A percentile compares a stretch with the other conserved stretches of the same genome.
phyloP scores from a whole-genome alignment of 108 stramenopile genomes.

The Nannochloropsis salina region DNA sequence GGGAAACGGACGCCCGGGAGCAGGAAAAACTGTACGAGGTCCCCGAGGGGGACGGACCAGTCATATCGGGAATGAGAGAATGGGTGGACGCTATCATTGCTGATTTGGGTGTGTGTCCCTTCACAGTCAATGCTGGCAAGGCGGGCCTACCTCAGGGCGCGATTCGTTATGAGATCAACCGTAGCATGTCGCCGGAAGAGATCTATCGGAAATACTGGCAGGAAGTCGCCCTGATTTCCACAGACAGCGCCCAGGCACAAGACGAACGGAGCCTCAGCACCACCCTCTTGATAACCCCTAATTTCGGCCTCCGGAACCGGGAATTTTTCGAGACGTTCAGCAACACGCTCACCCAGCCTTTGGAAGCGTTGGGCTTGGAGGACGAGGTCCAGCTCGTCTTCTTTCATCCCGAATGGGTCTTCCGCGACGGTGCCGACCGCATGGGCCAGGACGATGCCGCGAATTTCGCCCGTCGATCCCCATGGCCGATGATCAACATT shows the following conservation, averaged over 20 bases:
- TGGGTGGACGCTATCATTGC: constrained; percentile 77
- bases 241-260: constrained; percentile 47
- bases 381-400: constrained; percentile 80
- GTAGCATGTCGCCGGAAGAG: constrained; percentile 67
- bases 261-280: constrained; percentile 64
- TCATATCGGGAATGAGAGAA: constrained; percentile 58
- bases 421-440: constrained; percentile 80
- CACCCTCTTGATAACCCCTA: constrained; percentile 74
- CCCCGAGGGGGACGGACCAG: constrained; percentile 63
- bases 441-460: constrained; percentile 67
- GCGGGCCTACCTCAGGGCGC: constrained; percentile 82
- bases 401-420: constrained; percentile 90
- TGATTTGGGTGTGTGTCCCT: constrained; percentile 89
- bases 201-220: constrained; percentile 82
- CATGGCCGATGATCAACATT: constrained; percentile 96
- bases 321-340: constrained; percentile 84
- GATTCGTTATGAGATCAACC: constrained; percentile 72
- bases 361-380: constrained; percentile 71
- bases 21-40: constrained; percentile 42
- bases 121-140: constrained; percentile 65
- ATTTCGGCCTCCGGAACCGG: constrained; percentile 73
- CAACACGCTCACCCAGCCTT: constrained; percentile 71
- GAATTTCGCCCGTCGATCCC: constrained; percentile 83
- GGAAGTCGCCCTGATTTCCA: constrained; percentile 59
- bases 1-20: not conserved